These are phyloP conservation scores for Talaromyces verruculosus DNA, from an alignment of 2,329 filamentous ascomycete species.

Conservation along the genomic window DNA sequence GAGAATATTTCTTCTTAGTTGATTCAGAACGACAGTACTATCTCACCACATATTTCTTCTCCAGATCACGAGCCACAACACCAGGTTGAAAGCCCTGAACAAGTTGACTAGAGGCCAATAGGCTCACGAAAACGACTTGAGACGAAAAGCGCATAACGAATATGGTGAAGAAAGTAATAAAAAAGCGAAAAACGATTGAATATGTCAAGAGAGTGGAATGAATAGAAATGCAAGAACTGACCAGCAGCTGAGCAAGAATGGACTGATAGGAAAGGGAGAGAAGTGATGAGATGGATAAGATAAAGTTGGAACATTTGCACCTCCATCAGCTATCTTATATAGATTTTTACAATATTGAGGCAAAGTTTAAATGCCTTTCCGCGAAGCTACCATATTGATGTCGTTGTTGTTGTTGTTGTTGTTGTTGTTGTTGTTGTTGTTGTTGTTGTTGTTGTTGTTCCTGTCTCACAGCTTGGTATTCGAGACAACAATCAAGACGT, in stretches of 20 bases:
- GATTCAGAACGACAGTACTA: not conserved
- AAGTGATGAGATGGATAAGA: conserved; percentile 1
- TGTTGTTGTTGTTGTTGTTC: not conserved
- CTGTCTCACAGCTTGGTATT: not conserved
- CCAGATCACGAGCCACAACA: not conserved
- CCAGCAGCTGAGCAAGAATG: conserved; percentile 7
- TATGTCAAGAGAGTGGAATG: conserved; percentile 1
- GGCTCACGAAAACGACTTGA: not conserved
- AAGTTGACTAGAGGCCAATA: conserved; percentile 9
- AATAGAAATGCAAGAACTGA: conserved; percentile 3
- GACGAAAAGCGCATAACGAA: conserved; percentile 1
- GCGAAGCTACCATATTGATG: not conserved
- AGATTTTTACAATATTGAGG: not conserved
- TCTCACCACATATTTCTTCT: conserved; percentile 8
- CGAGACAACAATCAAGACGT: not conserved
- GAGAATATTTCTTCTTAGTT: not conserved
- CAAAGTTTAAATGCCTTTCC: not conserved
- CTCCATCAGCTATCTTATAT: not conserved
- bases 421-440: not conserved
- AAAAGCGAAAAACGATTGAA: not conserved
- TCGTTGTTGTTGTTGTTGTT: not conserved
- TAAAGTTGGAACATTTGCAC: not conserved
- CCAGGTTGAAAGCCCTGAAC: conserved; percentile 6
- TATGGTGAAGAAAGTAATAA: not conserved
- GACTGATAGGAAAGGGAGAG: not conserved